Evolutionary conservation across 805 yeast genomes (phyloP).

Genomic region (Deakozyma indianensis): DNA sequence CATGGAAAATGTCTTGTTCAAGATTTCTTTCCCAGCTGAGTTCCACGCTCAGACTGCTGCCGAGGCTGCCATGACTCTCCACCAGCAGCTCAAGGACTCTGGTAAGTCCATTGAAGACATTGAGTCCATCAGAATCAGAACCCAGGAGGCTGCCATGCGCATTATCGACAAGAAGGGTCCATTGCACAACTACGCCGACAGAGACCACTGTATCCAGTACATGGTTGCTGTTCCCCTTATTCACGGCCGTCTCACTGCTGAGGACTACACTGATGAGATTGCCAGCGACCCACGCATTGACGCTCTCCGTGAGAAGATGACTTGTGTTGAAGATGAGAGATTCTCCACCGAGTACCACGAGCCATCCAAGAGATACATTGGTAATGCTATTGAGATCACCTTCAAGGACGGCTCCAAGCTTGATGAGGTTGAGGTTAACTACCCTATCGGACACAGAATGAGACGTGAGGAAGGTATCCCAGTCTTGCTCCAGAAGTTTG

Average conservation of each 20-base stretch:
- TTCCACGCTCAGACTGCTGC: slow-evolving; percentile 55
- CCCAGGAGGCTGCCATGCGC: slow-evolving; percentile 48
- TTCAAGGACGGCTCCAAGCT: slow-evolving; percentile 39
- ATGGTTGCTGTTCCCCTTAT: slow-evolving; percentile 46
- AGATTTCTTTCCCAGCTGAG: slow-evolving; percentile 52
- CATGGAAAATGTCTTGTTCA: slow-evolving; percentile 48
- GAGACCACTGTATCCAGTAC: slow-evolving; percentile 53
- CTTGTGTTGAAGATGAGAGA: slow-evolving; percentile 34
- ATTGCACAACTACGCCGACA: slow-evolving; percentile 45
- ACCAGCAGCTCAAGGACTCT: slow-evolving; percentile 21
- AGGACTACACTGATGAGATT: slow-evolving; percentile 37
- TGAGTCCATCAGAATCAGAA: slow-evolving; percentile 33
- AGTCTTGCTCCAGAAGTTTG: slow-evolving; percentile 34
- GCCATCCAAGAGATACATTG: slow-evolving; percentile 42
- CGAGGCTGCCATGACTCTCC: slow-evolving; percentile 38
- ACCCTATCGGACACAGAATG: slow-evolving; percentile 43
- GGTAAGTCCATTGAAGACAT: slow-evolving; percentile 38
- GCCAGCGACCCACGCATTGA: slow-evolving; percentile 42
- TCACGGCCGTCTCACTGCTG: slow-evolving; percentile 42
- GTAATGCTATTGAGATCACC: slow-evolving; percentile 37
- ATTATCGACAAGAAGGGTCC: slow-evolving; percentile 49
- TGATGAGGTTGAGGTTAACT: slow-evolving; percentile 39
- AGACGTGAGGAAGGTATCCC: slow-evolving; percentile 50
- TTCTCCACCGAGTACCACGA: slow-evolving; percentile 41
- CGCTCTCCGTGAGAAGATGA: slow-evolving; percentile 37